Percentiles rank a stretch among this genome's conserved stretches.
These are phyloP conservation scores for Sporobolus alterniflorus DNA, from an alignment of 202 grass and related monocot genomes.

Conservation along the genomic window DNA sequence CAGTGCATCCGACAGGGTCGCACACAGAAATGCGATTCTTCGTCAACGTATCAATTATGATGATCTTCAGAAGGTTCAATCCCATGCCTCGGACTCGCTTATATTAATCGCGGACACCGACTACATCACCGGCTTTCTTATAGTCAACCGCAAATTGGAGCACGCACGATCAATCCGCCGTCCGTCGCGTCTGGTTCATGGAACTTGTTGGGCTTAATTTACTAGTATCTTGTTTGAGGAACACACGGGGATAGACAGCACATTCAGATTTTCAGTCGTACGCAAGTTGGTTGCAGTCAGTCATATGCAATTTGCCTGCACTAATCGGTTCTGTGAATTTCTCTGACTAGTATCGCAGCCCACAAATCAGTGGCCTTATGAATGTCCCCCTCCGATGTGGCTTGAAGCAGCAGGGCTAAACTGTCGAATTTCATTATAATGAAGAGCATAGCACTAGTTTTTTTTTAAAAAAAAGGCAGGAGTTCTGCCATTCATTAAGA, in stretches of 20 bases:
- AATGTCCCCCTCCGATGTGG: too few species aligned
- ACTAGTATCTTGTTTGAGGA: neutral
- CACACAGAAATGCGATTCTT: neutral
- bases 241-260: neutral
- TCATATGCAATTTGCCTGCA: neutral
- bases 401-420: too few species aligned
- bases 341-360: neutral
- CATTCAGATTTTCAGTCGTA: too few species aligned
- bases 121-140: constrained; percentile 35
- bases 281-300: neutral
- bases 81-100: neutral
- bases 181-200: neutral
- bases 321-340: constrained; percentile 32
- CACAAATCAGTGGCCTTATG: neutral
- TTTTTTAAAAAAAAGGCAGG: too few species aligned
- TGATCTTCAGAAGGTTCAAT: constrained; percentile 6
- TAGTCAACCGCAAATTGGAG: neutral
- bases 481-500: too few species aligned
- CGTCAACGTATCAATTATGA: neutral
- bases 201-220: neutral
- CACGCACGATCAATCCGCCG: neutral
- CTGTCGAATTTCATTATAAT: too few species aligned
- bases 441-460: too few species aligned
- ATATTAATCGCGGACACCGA: constrained; percentile 7
- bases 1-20: constrained; percentile 27